Evolutionary conservation across 2,329 filamentous ascomycete genomes (phyloP).

Genomic region (Stromatinia cepivora): DNA sequence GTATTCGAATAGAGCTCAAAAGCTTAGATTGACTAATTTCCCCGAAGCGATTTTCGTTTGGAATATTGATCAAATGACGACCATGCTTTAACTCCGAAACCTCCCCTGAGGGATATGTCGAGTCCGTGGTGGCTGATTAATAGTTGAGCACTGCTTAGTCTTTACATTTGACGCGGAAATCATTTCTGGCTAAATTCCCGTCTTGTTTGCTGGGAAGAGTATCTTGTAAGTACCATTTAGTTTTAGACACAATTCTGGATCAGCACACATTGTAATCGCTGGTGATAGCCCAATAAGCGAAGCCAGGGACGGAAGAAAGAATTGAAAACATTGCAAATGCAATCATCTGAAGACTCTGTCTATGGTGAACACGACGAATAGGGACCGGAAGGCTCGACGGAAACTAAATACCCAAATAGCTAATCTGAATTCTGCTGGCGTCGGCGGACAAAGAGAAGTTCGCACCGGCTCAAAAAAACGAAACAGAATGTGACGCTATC

Average conservation of each 20-base stretch:
- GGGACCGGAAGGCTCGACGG: constrained; percentile 4
- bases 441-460: not conserved
- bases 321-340: not conserved
- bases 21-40: not conserved
- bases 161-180: not conserved
- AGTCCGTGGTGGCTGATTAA: not conserved
- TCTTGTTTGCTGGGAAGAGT: not conserved
- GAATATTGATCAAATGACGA: not conserved
- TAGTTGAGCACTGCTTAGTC: not conserved
- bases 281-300: not conserved
- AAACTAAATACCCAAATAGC: not conserved
- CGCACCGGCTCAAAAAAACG: not conserved
- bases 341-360: not conserved
- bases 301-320: not conserved
- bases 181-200: not conserved
- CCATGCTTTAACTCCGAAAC: not conserved
- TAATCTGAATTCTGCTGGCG: constrained; percentile 1
- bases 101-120: not conserved
- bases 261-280: not conserved
- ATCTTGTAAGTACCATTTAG: too few relatives aligned
- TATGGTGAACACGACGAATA: not conserved
- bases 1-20: not conserved
- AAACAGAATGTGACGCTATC: not conserved
- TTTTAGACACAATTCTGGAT: not conserved
- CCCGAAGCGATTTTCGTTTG: not conserved